Conservation (phyloP, 2,329 filamentous ascomycete genomes). For the Ophiocordyceps camponoti-floridani region DNA sequence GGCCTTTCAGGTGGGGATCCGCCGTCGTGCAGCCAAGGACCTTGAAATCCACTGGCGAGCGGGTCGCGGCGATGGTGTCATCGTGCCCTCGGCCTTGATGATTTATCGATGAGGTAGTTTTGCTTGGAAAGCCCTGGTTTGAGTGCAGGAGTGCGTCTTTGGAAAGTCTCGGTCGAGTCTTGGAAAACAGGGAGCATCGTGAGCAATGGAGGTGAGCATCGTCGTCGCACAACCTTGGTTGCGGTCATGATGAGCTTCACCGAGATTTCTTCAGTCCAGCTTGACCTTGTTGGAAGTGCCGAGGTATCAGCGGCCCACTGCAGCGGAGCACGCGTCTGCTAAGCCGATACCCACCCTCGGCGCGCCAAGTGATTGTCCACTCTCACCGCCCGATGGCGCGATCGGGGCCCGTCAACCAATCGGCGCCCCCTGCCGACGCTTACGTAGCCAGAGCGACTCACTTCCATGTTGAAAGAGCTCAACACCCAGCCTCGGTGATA, state of each 20-base stretch:
- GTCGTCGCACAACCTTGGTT: too few relatives aligned
- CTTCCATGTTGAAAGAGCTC: too few relatives aligned
- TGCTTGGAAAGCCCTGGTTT: not conserved
- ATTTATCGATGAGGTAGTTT: not conserved
- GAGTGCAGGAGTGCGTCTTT: not conserved
- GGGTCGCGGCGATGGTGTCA: conserved; percentile 7
- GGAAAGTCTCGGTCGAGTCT: too few relatives aligned
- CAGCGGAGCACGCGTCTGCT: not conserved
- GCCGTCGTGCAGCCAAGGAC: not conserved
- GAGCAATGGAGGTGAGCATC: too few relatives aligned
- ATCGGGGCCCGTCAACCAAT: conserved; percentile 7
- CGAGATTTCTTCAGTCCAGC: too few relatives aligned
- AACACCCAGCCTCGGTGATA: too few relatives aligned
- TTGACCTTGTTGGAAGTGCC: not conserved
- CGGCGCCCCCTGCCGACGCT: not conserved
- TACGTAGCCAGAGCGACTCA: too few relatives aligned
- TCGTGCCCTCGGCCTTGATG: conserved; percentile 3
- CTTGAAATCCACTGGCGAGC: not conserved
- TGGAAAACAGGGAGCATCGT: too few relatives aligned
- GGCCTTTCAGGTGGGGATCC: not conserved
- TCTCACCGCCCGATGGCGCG: conserved; percentile 7
- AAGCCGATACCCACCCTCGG: not conserved
- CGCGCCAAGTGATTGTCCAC: too few relatives aligned
- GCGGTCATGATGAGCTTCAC: too few relatives aligned
- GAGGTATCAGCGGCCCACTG: not conserved